Base-by-base conservation (phyloP, 805 yeast species). In the Ogataea glucozyma region DNA sequence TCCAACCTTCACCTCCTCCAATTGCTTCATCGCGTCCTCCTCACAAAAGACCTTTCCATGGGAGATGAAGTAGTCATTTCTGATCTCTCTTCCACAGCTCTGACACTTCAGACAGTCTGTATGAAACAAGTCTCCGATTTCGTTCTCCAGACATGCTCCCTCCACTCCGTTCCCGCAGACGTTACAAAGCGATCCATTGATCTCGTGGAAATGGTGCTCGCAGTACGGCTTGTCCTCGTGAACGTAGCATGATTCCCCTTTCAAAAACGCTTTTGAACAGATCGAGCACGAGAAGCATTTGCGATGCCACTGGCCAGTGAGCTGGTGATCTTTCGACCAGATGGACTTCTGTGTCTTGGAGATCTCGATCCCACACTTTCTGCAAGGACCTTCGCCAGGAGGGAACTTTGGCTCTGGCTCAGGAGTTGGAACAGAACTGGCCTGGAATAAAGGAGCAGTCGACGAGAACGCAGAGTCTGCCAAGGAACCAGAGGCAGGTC, bases 281-380 rank as follows among this genome's bases (percentile, higher is more conserved):
- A 70, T 64, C 14, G 72, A 65, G 69, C 99, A 93, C 11, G 69
- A 68, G 70, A 93, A 91, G 61, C 99, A 93, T 12, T 72, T 65
- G 29, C 95, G 73, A 60, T 93, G 99, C 98, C 98, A 93, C 60
- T 89, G 91, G 0, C 97, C 98, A 1, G 88, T 76, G 34, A 85
- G 67, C 56, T 83, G 89, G n/a, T 83, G 85, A 42, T 85, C 86
- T 53, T 82, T 85, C n/a, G 96, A 87, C 65, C 81, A 85, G 14
- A 91, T 85, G 0, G 93, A 73, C 57, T 83, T 87, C 39, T 61
- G 63, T 8, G 50, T 46, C 1, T 79, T 72, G 1, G 51, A 49
- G 22, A 90, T 81, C n/a, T 64, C 69, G 33, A 62, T 47, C 4
- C 65, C 62, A 67, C 98, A 91, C 24, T 75, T 71, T 44, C 97